phyloP scores from a whole-genome alignment of 2,329 filamentous ascomycete genomes.

The Fonsecaea erecta region DNA sequence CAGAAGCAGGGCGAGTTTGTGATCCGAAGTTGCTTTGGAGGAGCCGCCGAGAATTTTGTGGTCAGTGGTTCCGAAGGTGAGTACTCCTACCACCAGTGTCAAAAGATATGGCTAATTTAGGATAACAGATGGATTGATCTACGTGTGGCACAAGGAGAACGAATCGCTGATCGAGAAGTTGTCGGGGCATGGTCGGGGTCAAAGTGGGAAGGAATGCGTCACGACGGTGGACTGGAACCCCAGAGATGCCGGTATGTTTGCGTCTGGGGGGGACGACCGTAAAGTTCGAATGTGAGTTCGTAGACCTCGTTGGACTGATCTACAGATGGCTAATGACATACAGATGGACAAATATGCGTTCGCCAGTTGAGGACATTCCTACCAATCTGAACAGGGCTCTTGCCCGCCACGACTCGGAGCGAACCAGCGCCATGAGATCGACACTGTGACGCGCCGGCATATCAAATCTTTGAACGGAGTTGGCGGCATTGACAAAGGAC shows the following conservation, averaged over 20 bases:
- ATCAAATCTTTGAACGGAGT: slow-evolving; percentile 16
- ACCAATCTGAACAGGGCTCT: slow-evolving; percentile 41
- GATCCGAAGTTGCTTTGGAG: slow-evolving; percentile 83
- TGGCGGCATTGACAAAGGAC: slow-evolving; percentile 13
- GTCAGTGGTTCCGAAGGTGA: slow-evolving; percentile 88
- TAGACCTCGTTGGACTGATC: slow-evolving; percentile 38
- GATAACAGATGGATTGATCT: slow-evolving; percentile 66
- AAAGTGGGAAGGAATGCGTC: slow-evolving; percentile 58
- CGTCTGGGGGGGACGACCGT: slow-evolving; percentile 86
- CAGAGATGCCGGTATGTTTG: slow-evolving; percentile 78
- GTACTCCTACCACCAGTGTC: slow-evolving; percentile 32
- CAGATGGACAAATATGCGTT: slow-evolving; percentile 40
- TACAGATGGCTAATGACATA: slow-evolving; percentile 28
- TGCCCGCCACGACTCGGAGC: slow-evolving; percentile 44
- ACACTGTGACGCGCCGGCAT: slow-evolving; percentile 36
- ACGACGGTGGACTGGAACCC: slow-evolving; percentile 93
- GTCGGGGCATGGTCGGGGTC: slow-evolving; percentile 71
- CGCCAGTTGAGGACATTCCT: slow-evolving; percentile 28
- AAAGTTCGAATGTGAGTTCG: slow-evolving; percentile 78
- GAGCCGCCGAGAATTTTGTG: slow-evolving; percentile 89
- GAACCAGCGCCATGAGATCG: slow-evolving; percentile 49
- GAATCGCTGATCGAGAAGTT: slow-evolving; percentile 76
- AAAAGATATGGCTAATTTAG: slow-evolving; percentile 35
- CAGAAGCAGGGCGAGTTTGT: slow-evolving; percentile 76
- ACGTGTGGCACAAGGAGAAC: slow-evolving; percentile 89